Evolutionary conservation across 139 green algal species (phyloP), one percentile per base, ranked within the genome.

Genomic region (Eudorina sp.): DNA sequence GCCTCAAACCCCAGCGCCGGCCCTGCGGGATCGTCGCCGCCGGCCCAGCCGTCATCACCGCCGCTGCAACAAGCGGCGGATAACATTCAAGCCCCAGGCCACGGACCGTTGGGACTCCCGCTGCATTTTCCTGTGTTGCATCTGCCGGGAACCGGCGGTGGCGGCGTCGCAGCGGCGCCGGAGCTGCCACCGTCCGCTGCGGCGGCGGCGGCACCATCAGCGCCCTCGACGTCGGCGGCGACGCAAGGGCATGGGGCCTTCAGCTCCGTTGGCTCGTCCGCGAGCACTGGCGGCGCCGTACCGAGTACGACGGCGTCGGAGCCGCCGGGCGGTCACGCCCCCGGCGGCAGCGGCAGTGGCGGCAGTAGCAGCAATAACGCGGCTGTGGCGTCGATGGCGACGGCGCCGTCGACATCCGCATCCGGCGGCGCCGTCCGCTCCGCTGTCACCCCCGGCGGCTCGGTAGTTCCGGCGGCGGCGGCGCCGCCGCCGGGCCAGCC

Each of bases 101-200:
- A 79, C 19, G 38, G n/a, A n/a, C n/a, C 29, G n/a, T 25, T 72
- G 5, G 78, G 78, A 23, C 34, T 76, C 23, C 34, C 38, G 19
- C 5, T 40, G 23, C 38, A 53, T 27, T 36, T 84, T 53, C 77
- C 53, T 36, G 36, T 23, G 9, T 19, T 72, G 7, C 53, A 72
- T 58, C 53, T 84, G 27, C 77, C 77, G 13, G 77, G 77, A 34
- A 53, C 43, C 14, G 73, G 43, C 46, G 45, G 46, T 18, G 75
- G 48, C 75, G 75, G 48, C 66, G 6, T 14, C 66, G 51, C 51
- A 16, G 51, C 58, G 58, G 58, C 58, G 58, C 18, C 58, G 58
- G 18, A 34, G 58, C 58, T 34, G 18, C 58, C 58, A 31, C 16
- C 58, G 58, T 14, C 58, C 16, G 58, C 18, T 40, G 70, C 31